Evolutionary conservation across 2,329 filamentous ascomycete genomes (phyloP), one percentile per base, ranked within the genome.

Genomic region (Zopfia rhizophila): DNA sequence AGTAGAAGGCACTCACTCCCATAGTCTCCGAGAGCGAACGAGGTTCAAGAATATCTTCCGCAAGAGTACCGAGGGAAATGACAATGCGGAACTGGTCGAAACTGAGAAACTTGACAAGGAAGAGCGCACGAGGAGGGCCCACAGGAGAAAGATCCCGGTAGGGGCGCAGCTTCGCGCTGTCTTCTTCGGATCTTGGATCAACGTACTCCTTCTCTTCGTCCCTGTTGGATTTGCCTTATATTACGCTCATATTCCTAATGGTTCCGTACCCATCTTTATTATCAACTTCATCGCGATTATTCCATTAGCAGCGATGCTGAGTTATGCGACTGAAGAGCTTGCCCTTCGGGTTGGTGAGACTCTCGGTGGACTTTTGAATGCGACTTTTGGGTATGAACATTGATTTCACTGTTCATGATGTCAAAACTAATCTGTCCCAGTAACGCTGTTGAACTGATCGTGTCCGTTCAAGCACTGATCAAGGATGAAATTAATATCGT

Each of bases 231-330:
- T 96, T 61, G 88, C 82, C 2, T 70, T 93, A 39, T 83, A 89
- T 61, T 91, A 87, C 63, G 74, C 84, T 13, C 55, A 75, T 8
- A 74, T 88, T 38, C 78, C 81, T 12, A 55, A 66, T 10, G 52
- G 51, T 3, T 50, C 62, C 4, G 63, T 69, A 11, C 54, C 63
- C 2, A 58, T 94, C 33, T 97, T 97, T 63, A 83, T 92, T 44
- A 82, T 97, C 72, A 97, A 97, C 75, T 97, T 97, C 63, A 82
- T 97, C 54, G 93, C 92, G 51, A 96, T 97, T 58, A 87, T 97
- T 48, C 92, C 92, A 0, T 79, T 97, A 28, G 93, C 93, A 3
- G 89, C 88, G 11, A 86, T 96, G 78, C 79, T 97, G 17, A 88
- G 89, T 60, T 96, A 89, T 63, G 90, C 90, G 0, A 97, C 93